Evolutionary conservation across 306 rosid species (phyloP), one percentile per base, ranked within the genome.

Genomic region (Castanea sativa): DNA sequence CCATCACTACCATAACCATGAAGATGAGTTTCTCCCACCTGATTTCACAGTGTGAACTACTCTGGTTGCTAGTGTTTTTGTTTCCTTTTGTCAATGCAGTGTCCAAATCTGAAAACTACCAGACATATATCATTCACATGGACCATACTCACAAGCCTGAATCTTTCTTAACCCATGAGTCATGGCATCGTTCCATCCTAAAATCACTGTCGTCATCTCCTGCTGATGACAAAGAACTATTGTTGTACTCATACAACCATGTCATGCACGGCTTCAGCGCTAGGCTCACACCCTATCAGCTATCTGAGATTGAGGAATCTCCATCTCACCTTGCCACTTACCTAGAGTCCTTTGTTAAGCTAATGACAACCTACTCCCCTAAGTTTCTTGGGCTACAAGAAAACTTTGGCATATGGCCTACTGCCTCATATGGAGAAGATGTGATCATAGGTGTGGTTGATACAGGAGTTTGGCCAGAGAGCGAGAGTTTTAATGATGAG

Each of bases 221-320:
- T 1, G 55, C 18, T 3, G 27, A 27, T 19, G 76, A 35, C 13
- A 20, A 23, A 5, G 25, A 58, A 21, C 21, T 38, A 69, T 7
- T 80, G 18, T 6, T 81, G 38, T 81, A 82, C 70, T 49, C 73
- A 8, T 82, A 82, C 85, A 41, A n/a, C 55, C 73, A 82, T 32
- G 78, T 30, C 16, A 49, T 76, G 60, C 63, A 77, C 2, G 78
- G 85, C 30, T 82, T 82, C 33, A 70, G 81, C 14, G 71, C 81
- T 41, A 69, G 27, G 9, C 75, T 78, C 58, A 69, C 51, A 15
- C 51, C 49, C 1, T 69, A 57, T 19, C 71, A 78, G 16, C 41
- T 69, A 53, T 32, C 21, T 5, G 13, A 82, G 41, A 5, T 29
- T 49, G 32, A 71, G 52, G 1, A 53, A 30, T 18, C 30, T 15